phyloP scores from a whole-genome alignment of 1,139 yeast species.

The Scheffersomyces parashehatae region DNA sequence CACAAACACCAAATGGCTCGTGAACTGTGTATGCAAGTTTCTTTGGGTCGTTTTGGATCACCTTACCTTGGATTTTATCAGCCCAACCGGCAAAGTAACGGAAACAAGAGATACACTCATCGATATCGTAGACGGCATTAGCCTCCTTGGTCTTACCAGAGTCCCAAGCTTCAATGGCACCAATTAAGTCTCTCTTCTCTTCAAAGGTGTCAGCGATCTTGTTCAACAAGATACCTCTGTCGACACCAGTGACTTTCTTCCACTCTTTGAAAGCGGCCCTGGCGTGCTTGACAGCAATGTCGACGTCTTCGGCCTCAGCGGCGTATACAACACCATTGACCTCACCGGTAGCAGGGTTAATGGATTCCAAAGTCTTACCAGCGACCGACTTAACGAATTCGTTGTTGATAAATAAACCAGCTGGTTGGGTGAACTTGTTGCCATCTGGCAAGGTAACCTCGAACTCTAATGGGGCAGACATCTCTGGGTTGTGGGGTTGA shows the following conservation, averaged over 20 bases:
- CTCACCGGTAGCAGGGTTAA: slow-evolving; percentile 70
- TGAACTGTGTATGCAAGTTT: slow-evolving; percentile 77
- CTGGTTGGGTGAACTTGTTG: slow-evolving; percentile 57
- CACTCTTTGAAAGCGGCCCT: slow-evolving; percentile 64
- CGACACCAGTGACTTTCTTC: slow-evolving; percentile 47
- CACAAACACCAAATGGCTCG: slow-evolving; percentile 83
- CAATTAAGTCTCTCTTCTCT: slow-evolving; percentile 54
- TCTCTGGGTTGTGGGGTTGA: slow-evolving; percentile 5
- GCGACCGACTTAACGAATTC: slow-evolving; percentile 65
- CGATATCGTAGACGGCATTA: slow-evolving; percentile 57
- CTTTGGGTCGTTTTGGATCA: slow-evolving; percentile 63
- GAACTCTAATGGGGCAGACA: slow-evolving; percentile 39
- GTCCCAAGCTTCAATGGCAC: slow-evolving; percentile 76
- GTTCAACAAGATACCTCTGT: slow-evolving; percentile 54
- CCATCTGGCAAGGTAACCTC: slow-evolving; percentile 60
- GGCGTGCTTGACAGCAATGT: slow-evolving; percentile 75
- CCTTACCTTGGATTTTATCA: slow-evolving; percentile 72
- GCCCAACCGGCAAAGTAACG: slow-evolving; percentile 85
- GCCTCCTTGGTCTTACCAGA: slow-evolving; percentile 70
- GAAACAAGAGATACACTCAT: slow-evolving; percentile 55
- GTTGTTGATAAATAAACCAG: slow-evolving; percentile 81
- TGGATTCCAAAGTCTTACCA: slow-evolving; percentile 63
- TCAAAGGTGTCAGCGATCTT: slow-evolving; percentile 65
- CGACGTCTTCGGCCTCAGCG: slow-evolving; percentile 70
- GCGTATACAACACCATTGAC: slow-evolving; percentile 64